Percentiles rank a stretch among this genome's conserved stretches.
Evolutionary conservation across 805 yeast genomes (phyloP).

Genomic region (Starmerella sp.): DNA sequence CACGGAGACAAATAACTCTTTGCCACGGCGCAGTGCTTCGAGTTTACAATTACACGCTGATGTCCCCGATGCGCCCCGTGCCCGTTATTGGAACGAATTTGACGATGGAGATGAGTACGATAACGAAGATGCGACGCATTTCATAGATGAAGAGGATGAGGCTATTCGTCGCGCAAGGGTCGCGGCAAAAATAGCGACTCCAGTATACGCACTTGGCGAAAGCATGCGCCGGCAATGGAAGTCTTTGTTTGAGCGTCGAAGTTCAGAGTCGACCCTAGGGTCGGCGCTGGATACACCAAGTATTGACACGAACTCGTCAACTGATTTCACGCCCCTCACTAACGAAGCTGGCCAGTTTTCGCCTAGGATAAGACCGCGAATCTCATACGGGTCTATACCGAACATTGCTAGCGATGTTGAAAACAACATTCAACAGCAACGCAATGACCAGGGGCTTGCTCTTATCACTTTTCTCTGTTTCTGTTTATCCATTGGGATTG

Average conservation of each 20-base stretch:
- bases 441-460: constrained; percentile 35
- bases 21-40: not conserved
- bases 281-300: constrained; percentile 1
- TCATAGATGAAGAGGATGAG: constrained; percentile 28
- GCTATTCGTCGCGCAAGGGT: constrained; percentile 25
- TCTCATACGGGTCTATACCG: constrained; percentile 1
- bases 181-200: constrained; percentile 27
- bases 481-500: constrained; percentile 29
- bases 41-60: not conserved
- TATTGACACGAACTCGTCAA: not conserved
- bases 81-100: constrained; percentile 56
- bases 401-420: not conserved
- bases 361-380: constrained; percentile 12
- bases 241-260: constrained; percentile 6
- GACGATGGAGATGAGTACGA: constrained; percentile 45
- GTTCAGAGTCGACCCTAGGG: constrained; percentile 7
- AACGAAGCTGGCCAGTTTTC: constrained; percentile 12
- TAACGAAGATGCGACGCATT: constrained; percentile 23
- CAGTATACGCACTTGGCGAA: constrained; percentile 23
- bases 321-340: not conserved
- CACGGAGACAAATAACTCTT: not conserved
- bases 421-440: constrained; percentile 13
- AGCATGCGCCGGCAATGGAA: constrained; percentile 19
- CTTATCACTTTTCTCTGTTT: constrained; percentile 36
- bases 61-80: not conserved